Evolutionary conservation across 2,329 filamentous ascomycete genomes (phyloP), one percentile per base, ranked within the genome.

Genomic region (Penicillium hesseltinei): DNA sequence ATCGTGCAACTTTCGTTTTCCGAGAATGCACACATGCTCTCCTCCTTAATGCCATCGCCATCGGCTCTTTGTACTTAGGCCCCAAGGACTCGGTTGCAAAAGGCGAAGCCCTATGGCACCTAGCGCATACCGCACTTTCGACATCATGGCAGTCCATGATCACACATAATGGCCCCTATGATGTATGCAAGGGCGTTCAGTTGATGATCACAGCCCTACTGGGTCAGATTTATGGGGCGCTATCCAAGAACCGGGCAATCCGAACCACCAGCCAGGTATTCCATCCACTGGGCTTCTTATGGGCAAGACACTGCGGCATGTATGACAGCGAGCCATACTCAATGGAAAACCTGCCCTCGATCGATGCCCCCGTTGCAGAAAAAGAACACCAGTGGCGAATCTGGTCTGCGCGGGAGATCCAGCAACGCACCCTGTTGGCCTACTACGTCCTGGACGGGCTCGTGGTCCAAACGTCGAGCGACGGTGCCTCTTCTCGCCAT

Each of bases 91-190:
- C 77, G 1, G 67, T 78, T 25, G 70, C 70, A 11, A 79, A 78
- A 59, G 77, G 77, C 2, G 77, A 80, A 63, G 73, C 73, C 5
- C 59, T 80, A 42, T 80, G 77, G 77, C 69, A 72, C 11, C 67
- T 79, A 13, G 76, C 77, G 33, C 77, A 80, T 63, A 75, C 76
- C 15, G 77, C 77, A 25, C 67, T 79, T 19, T 73, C 77, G 25
- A 79, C 77, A 19, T 79, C 76, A 36, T 80, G 77, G 77, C 76
- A 79, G 66, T 73, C 69, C 4, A 57, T 79, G 27, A 79, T 79
- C 15, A 76, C 73, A 9, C 76, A 78, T 43, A 66, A 66, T 40
- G 77, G 77, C 6, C 73, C 74, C 1, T 73, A 78, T 45, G 77
- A 79, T 66, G 62, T 71, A 13, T 78, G 77, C 29, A 73, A 74